Base-by-base conservation (phyloP, 2,329 filamentous ascomycete genomes). In the Hortaea sp. region DNA sequence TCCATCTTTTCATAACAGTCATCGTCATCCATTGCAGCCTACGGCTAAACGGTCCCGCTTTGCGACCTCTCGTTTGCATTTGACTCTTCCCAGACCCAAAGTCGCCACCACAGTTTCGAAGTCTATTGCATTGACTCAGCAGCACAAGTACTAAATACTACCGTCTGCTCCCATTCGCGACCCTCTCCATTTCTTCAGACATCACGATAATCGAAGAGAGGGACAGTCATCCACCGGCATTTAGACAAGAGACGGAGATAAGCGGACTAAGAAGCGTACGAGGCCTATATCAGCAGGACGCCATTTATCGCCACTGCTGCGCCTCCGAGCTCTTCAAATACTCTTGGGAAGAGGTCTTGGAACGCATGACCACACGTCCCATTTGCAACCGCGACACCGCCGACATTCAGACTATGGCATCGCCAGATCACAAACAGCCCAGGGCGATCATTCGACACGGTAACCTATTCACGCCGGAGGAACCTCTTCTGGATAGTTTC, bases 1-100 rank as follows among this genome's bases (percentile, higher is more conserved):
- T 43, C 42, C 29, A 5, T 32, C 20, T 7, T n/a, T 35, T n/a
- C 10, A 7, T 39, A 12, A 39, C 37, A 39, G 37, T 39, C 37
- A 39, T 39, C 42, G 42, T 43, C 42, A 43, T 43, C 13, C 31
- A 29, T 35, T 35, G 42, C 20, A 27, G 42, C 42, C 42, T 43
- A 43, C 31, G 12, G 20, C 20, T 20, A 20, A 20, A 10, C 9
- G 32, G 32, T 35, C n/a, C 32, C 32, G 42, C 32, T 35, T 43
- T 43, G 42, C 32, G 34, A 43, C 42, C 35, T 32, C 6, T 20
- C 20, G 20, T 27, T 35, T 38, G 31, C 32, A 32, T 37, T 39
- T 39, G 37, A 27, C 37, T 39, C 37, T 39, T 39, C 10, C 30
- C 41, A 42, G 28, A 31, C 30, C 42, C 42, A 43, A 32, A 20